A percentile compares a stretch with the other conserved stretches of the same genome.
These are phyloP conservation scores for Cercospora citrullina DNA, from an alignment of 2,329 filamentous ascomycete genomes.

Conservation along the genomic window DNA sequence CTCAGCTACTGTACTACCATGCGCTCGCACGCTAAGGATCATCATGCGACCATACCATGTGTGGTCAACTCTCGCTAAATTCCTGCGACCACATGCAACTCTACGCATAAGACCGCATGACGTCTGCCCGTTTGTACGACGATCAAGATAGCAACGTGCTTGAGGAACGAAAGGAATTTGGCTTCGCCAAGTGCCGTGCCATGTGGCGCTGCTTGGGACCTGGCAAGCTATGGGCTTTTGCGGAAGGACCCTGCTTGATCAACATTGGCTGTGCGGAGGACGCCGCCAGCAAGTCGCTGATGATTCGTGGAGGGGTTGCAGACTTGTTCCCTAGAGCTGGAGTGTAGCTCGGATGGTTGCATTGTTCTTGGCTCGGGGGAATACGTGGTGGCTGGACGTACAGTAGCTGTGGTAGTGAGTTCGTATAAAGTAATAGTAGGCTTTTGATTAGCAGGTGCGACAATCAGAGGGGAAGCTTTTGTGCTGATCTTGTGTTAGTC, in stretches of 20 bases:
- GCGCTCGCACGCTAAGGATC: background rate
- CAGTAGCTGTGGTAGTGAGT: background rate
- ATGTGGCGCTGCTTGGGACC: background rate
- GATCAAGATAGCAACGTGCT: conserved; percentile 1
- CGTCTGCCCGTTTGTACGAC: background rate
- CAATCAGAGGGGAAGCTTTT: background rate
- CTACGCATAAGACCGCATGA: background rate
- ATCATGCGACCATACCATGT: background rate
- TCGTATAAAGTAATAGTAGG: background rate
- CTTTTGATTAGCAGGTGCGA: background rate
- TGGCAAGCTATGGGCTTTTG: conserved; percentile 6
- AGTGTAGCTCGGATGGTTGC: background rate
- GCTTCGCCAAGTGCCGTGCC: conserved; percentile 4
- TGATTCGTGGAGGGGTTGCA: background rate
- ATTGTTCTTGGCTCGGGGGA: background rate
- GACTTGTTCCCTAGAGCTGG: background rate
- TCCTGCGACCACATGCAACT: background rate
- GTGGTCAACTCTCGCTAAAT: background rate
- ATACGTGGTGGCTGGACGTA: background rate
- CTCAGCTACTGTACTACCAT: background rate
- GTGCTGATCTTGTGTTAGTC: background rate
- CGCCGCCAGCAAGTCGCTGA: background rate
- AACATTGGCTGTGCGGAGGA: conserved; percentile 3
- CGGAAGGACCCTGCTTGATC: conserved; percentile 7
- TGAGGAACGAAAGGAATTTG: background rate